Conservation (phyloP, 441 rosid genomes). For the Sinapis alba region DNA sequence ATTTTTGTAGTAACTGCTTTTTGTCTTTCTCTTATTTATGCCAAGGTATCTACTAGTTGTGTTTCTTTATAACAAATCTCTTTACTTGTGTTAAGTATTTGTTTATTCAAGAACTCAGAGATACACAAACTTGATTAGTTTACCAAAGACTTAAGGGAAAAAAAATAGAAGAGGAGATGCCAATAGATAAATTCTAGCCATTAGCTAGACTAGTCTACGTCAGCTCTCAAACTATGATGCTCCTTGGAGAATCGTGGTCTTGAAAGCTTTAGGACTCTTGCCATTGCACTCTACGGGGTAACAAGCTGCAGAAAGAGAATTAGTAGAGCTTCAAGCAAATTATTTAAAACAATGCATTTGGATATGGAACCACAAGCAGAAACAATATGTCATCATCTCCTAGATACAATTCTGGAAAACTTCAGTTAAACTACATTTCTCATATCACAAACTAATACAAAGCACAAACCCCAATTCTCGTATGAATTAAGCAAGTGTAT, state of each 20-base stretch:
- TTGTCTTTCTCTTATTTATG: too few species aligned
- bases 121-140: background rate
- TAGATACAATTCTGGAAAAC: background rate
- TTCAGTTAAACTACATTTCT: background rate
- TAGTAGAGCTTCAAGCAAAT: background rate
- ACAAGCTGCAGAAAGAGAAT: background rate
- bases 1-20: too few species aligned
- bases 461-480: background rate
- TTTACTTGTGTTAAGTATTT: too few species aligned
- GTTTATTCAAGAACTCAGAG: background rate
- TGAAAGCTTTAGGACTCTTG: background rate
- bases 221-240: background rate
- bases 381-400: background rate
- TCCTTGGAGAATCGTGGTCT: background rate
- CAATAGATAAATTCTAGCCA: background rate
- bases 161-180: background rate
- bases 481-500: background rate
- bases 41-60: too few species aligned
- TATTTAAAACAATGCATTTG: background rate
- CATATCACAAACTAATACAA: background rate
- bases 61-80: too few species aligned
- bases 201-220: background rate
- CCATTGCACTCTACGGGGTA: background rate
- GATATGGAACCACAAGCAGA: background rate
- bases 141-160: background rate